Conservation (phyloP, 2,329 filamentous ascomycete genomes). For the Cercospora zeina region DNA sequence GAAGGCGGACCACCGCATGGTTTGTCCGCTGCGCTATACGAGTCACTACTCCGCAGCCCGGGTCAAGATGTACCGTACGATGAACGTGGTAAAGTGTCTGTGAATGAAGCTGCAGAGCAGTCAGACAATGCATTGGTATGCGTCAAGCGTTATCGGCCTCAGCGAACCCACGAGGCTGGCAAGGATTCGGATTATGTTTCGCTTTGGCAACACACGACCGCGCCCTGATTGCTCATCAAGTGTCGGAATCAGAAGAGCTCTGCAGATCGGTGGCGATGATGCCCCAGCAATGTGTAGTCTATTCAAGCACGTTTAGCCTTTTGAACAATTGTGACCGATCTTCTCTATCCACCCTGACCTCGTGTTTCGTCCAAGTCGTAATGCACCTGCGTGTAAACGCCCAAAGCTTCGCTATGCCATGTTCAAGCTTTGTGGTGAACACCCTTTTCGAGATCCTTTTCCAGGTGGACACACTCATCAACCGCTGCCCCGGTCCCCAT, state of each 20-base stretch:
- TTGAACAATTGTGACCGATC: background rate
- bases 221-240: background rate
- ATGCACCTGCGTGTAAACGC: too few relatives aligned
- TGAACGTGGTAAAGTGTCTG: constrained; percentile 52
- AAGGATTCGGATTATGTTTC: constrained; percentile 53
- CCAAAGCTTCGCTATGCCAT: constrained; percentile 7
- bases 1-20: constrained; percentile 72
- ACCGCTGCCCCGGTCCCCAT: constrained; percentile 46
- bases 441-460: constrained; percentile 33
- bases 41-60: constrained; percentile 68
- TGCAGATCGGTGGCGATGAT: background rate
- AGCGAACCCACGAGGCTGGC: constrained; percentile 58
- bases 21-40: constrained; percentile 67
- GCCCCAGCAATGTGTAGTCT: background rate
- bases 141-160: constrained; percentile 58
- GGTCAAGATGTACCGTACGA: constrained; percentile 67
- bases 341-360: background rate
- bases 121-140: constrained; percentile 47
- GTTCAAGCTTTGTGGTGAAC: background rate
- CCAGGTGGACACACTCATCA: constrained; percentile 33
- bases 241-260: background rate
- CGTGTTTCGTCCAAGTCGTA: background rate
- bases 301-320: background rate
- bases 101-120: constrained; percentile 43
- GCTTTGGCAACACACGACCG: constrained; percentile 47